phyloP scores from a whole-genome alignment of 495 filamentous ascomycete genomes.

The Aspergillus ostianus region DNA sequence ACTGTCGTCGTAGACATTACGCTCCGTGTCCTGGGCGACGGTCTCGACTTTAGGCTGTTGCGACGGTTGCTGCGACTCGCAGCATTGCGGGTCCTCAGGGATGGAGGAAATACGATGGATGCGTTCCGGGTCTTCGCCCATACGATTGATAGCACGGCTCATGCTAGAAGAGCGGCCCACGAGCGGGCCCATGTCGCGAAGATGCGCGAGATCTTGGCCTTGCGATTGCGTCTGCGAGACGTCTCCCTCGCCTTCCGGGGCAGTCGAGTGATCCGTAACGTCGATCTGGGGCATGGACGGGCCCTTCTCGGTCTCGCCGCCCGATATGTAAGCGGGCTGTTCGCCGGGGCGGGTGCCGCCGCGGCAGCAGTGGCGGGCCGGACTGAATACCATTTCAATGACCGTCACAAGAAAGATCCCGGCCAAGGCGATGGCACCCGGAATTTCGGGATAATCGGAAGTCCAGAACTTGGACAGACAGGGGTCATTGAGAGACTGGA shows the following conservation, averaged over 20 bases:
- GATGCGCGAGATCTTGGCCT: conserved; percentile 18
- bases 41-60: conserved; percentile 14
- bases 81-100: conserved; percentile 12
- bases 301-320: not conserved
- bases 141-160: conserved; percentile 30
- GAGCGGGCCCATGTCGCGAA: conserved; percentile 32
- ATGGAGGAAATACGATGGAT: conserved; percentile 28
- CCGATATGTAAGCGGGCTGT: not conserved
- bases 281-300: not conserved
- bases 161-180: conserved; percentile 31
- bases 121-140: conserved; percentile 28
- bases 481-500: conserved; percentile 65
- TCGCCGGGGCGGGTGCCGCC: conserved; percentile 8
- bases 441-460: conserved; percentile 63
- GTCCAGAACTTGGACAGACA: conserved; percentile 70
- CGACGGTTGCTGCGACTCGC: not conserved
- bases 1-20: conserved; percentile 12
- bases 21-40: conserved; percentile 23
- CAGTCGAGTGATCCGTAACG: not conserved
- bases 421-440: conserved; percentile 65
- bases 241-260: not conserved
- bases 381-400: conserved; percentile 67
- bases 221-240: not conserved
- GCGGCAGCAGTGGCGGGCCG: conserved; percentile 29
- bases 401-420: conserved; percentile 65